A percentile compares a stretch with the other conserved stretches of the same genome.
Conservation (phyloP, 768 basidiomycete genomes). For the Clitopilus hobsonii region DNA sequence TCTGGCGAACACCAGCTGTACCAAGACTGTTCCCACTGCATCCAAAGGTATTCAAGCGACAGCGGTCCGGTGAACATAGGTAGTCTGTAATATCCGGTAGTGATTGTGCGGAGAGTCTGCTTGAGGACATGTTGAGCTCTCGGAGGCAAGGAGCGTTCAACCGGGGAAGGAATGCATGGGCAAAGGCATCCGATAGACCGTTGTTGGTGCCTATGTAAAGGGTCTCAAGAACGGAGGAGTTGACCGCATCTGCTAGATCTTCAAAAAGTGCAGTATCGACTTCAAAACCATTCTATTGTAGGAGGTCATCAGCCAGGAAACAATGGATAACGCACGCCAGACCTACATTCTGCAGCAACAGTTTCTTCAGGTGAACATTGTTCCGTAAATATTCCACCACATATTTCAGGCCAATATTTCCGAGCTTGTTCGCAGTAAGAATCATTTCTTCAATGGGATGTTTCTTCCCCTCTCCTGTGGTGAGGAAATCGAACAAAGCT, state of each 20-base stretch:
- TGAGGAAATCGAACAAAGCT: conserved; percentile 49
- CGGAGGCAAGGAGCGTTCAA: conserved; percentile 45
- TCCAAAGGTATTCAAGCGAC: conserved; percentile 43
- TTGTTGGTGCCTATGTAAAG: conserved; percentile 48
- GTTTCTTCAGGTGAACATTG: conserved; percentile 39
- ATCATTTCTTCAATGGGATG: conserved; percentile 50
- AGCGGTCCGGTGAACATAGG: conserved; percentile 41
- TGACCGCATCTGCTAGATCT: conserved; percentile 35
- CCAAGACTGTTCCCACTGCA: conserved; percentile 56
- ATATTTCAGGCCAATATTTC: conserved; percentile 49
- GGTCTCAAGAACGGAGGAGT: conserved; percentile 45
- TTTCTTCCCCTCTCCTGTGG: conserved; percentile 39
- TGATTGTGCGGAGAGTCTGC: conserved; percentile 37
- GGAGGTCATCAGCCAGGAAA: background rate
- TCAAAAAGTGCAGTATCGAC: conserved; percentile 31
- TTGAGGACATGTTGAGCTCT: conserved; percentile 53
- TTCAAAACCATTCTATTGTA: conserved; percentile 18
- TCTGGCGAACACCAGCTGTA: conserved; percentile 33
- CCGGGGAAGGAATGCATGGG: conserved; percentile 41
- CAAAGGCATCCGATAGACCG: conserved; percentile 47
- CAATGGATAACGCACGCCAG: background rate
- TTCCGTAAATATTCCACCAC: conserved; percentile 45
- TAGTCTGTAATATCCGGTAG: conserved; percentile 41
- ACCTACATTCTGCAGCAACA: conserved; percentile 59
- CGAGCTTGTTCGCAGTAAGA: conserved; percentile 53